A percentile compares a stretch with the other conserved stretches of the same genome.
Evolutionary conservation across 1,139 yeast species (phyloP).

Genomic region (Pichia norvegensis): DNA sequence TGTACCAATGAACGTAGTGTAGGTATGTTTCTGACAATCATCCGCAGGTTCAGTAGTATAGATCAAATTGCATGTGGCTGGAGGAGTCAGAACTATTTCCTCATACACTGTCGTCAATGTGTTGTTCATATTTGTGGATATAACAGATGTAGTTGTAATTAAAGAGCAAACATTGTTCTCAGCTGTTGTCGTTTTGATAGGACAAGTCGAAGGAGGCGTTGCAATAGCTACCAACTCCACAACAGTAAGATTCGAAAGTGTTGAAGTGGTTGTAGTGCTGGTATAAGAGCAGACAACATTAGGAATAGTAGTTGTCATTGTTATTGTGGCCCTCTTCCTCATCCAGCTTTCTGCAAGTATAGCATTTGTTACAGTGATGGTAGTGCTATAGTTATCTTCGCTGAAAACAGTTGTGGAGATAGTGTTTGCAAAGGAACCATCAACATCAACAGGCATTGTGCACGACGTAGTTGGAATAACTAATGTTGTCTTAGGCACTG

Average conservation of each 20-base stretch:
- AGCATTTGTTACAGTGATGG: background rate
- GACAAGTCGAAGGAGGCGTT: background rate
- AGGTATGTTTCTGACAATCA: background rate
- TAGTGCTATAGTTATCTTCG: background rate
- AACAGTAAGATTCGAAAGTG: background rate
- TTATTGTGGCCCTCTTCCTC: background rate
- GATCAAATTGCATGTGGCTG: background rate
- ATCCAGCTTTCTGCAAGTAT: background rate
- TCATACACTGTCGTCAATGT: background rate
- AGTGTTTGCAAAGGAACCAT: background rate
- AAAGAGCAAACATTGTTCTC: background rate
- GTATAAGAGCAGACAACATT: background rate
- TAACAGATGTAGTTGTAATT: background rate
- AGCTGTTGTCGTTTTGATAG: background rate
- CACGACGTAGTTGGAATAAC: background rate
- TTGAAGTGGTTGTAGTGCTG: background rate
- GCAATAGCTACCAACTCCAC: background rate
- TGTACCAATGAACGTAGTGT: conserved; percentile 3
- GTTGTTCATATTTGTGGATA: background rate
- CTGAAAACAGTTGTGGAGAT: background rate
- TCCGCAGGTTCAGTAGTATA: background rate
- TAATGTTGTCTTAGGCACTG: background rate
- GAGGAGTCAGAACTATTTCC: background rate
- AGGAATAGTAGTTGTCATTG: background rate
- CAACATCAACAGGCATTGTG: background rate